Evolutionary conservation across 805 yeast genomes (phyloP).

Genomic region (Clavispora asparagi): DNA sequence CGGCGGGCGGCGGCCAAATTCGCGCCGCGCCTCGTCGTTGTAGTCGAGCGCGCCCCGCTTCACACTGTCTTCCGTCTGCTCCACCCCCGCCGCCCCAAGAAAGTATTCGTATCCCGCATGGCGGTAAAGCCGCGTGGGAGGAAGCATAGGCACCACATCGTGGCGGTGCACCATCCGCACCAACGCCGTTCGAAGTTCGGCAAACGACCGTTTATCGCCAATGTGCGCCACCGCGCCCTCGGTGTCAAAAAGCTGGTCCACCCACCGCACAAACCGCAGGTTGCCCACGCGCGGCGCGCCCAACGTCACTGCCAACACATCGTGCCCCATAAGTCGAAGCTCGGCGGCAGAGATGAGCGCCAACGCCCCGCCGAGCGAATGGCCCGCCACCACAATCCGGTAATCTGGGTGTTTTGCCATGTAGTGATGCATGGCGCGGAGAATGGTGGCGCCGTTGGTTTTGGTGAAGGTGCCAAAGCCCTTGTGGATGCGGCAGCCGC

Average conservation of each 20-base stretch:
- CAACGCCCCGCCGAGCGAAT: slow-evolving; percentile 73
- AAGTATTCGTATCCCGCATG: slow-evolving; percentile 51
- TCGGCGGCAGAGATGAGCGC: slow-evolving; percentile 63
- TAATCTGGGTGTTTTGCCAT: slow-evolving; percentile 41
- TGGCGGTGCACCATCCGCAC: slow-evolving; percentile 53
- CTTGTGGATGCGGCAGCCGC: slow-evolving; percentile 53
- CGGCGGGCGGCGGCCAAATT: slow-evolving; percentile 8
- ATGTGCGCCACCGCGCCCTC: slow-evolving; percentile 18
- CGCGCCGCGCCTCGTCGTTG: slow-evolving; percentile 7
- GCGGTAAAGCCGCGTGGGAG: slow-evolving; percentile 41
- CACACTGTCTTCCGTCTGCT: slow-evolving; percentile 12
- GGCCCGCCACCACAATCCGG: slow-evolving; percentile 56
- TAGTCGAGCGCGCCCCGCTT: slow-evolving; percentile 10
- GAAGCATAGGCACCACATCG: slow-evolving; percentile 57
- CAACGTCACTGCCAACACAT: slow-evolving; percentile 52
- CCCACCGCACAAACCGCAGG: slow-evolving; percentile 41
- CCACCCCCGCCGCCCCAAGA: slow-evolving; percentile 10
- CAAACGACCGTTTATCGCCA: slow-evolving; percentile 16
- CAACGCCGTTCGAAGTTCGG: slow-evolving; percentile 17
- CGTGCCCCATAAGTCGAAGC: slow-evolving; percentile 45
- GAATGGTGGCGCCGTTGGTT: slow-evolving; percentile 31
- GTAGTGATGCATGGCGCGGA: slow-evolving; percentile 30
- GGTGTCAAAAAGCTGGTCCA: slow-evolving; percentile 46
- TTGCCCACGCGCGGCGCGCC: slow-evolving; percentile 69
- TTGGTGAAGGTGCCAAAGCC: slow-evolving; percentile 54